Evolutionary conservation across 768 basidiomycete genomes (phyloP), one percentile per base, ranked within the genome.

Genomic region (Rhodosporidiobolus odoratus): DNA sequence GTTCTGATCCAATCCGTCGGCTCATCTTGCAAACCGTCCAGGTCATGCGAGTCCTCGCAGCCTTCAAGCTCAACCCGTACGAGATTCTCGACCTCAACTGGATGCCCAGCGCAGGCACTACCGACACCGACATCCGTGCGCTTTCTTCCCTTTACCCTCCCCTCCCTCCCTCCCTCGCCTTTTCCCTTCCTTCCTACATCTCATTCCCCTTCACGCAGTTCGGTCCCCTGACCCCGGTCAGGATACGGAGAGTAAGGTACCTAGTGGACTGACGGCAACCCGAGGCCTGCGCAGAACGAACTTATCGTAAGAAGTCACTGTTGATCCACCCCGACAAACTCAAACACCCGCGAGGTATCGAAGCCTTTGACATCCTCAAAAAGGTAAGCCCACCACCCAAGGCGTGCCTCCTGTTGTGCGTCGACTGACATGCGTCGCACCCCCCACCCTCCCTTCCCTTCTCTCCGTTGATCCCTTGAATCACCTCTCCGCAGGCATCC

Each of bases 301-400:
- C 59, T 9, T 83, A 81, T 68, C 76, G 82, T 57, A 81, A 80
- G 71, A 81, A 80, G 68, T 81, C 80, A 4, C 75, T 83, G 53
- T 71, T 96, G 80, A 97, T 99, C 77, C 96, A 99, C 84, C 96
- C 96, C 71, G 96, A 99, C 83, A 99, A 98, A 84, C 89, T 89
- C 37, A 86, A 87, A 76, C 73, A 75, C 41, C 69, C 70, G 30
- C n/a, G 70, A 9, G 90, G 91, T 60, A 88, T 91, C 76, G 91
- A 96, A 81, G 93, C 93, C 1, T 96, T 96, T 78, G 92, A 95
- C 79, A 78, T 92, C 41, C 84, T 96, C 57, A 96, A 96, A 83
- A 95, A 96, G 86, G 91, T 89, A 60, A n/a, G n/a, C n/a, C n/a
- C n/a, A n/a, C n/a, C n/a, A n/a, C n/a, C n/a, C n/a, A n/a, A n/a